These are phyloP conservation scores for Polytrichum commune DNA, from an alignment of 225 moss, liverwort and hornwort genomes.

Conservation along the genomic window DNA sequence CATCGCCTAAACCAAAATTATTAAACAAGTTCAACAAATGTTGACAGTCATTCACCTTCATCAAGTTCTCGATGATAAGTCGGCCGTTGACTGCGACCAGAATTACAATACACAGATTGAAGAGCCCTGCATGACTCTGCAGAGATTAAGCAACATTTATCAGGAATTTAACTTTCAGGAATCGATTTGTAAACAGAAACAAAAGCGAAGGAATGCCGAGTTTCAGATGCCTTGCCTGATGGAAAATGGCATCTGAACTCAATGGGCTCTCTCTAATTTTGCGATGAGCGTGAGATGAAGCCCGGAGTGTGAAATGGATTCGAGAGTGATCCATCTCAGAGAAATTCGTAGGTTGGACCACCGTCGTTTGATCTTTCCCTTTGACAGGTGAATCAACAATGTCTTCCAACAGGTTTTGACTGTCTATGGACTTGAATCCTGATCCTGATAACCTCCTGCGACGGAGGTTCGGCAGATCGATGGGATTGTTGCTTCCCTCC, in stretches of 20 bases:
- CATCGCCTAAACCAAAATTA: too few species aligned
- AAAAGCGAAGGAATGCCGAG: too few species aligned
- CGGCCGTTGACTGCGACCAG: constrained; percentile 59
- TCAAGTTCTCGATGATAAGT: constrained; percentile 62
- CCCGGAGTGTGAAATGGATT: constrained; percentile 16
- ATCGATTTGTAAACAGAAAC: too few species aligned
- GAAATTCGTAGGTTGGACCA: too few species aligned
- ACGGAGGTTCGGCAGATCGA: not conserved
- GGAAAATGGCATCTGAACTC: constrained; percentile 66
- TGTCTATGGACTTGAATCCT: not conserved
- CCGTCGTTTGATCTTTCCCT: too few species aligned
- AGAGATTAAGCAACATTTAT: not conserved
- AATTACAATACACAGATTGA: constrained; percentile 62
- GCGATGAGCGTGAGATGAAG: constrained; percentile 40
- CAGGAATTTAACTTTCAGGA: too few species aligned
- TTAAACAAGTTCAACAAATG: too few species aligned
- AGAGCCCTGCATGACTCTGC: constrained; percentile 74
- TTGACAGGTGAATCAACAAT: not conserved
- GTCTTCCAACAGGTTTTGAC: constrained; percentile 22
- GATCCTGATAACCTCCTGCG: not conserved
- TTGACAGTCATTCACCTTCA: constrained; percentile 37
- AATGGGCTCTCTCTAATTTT: constrained; percentile 51
- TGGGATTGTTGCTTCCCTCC: not conserved
- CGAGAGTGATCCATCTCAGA: too few species aligned
- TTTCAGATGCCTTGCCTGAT: constrained; percentile 21